Evolutionary conservation across 305 asterid genomes (phyloP), one percentile per base, ranked within the genome.

Genomic region (Plantago coronopus): DNA sequence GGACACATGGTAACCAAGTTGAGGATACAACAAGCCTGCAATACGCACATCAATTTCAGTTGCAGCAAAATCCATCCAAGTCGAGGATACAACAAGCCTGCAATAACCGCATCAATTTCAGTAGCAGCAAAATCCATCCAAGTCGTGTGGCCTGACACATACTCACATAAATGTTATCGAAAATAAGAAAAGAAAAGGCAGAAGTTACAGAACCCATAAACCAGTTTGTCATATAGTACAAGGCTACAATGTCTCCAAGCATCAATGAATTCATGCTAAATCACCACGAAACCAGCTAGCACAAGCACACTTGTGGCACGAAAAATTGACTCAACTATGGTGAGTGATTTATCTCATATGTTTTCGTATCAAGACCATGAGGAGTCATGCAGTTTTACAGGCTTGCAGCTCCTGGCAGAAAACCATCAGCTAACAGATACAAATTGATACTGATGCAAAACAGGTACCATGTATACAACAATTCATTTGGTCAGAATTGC

Each of bases 381-480:
- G 97, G 97, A 65, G 96, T 93, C 99, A 93, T 89, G 87, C 99
- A 85, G 74, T 94, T 89, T 69, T 93, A 97, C 20, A 93, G 99
- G 81, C 97, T 93, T 57, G 97, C 97, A 21, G 96, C 99, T 19
- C 99, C 96, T 8, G 99, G 96, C 49, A 81, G 79, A 83, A 93
- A 93, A 48, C 97, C 99, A 72, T 81, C 97, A 42, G 94, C 95
- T 87, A n/a, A n/a, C n/a, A n/a, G n/a, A n/a, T n/a, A n/a, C n/a
- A n/a, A n/a, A n/a, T n/a, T n/a, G n/a, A n/a, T n/a, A n/a, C n/a
- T n/a, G n/a, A n/a, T n/a, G n/a, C n/a, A n/a, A n/a, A n/a, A n/a
- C n/a, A n/a, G n/a, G n/a, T n/a, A n/a, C n/a, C n/a, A n/a, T n/a
- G n/a, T n/a, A n/a, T n/a, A n/a, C n/a, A n/a, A n/a, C n/a, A n/a